phyloP scores from a whole-genome alignment of 2,329 filamentous ascomycete genomes.

The Colletotrichum viniferum region DNA sequence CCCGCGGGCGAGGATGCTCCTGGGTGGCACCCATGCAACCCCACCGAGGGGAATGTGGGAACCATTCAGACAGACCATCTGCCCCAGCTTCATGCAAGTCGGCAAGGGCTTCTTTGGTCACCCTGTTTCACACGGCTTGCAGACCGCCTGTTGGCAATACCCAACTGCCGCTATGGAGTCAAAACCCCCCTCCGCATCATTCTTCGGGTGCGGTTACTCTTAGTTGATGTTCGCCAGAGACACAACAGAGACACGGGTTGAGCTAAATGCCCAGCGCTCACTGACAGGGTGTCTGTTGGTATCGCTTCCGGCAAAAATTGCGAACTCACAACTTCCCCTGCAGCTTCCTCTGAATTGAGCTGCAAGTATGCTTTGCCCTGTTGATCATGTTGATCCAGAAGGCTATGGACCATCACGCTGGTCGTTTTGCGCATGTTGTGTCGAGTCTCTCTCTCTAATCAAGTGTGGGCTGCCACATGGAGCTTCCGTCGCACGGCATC shows the following conservation, averaged over 20 bases:
- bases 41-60: neutral
- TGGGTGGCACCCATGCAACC: neutral
- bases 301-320: neutral
- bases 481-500: constrained; percentile 2
- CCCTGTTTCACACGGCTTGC: constrained; percentile 7
- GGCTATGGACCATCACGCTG: neutral
- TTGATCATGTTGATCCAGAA: neutral
- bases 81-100: neutral
- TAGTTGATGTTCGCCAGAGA: neutral
- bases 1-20: neutral
- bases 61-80: neutral
- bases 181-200: neutral
- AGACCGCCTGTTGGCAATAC: constrained; percentile 8
- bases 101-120: neutral
- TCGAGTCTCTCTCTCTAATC: neutral
- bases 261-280: neutral
- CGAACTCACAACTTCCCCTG: neutral
- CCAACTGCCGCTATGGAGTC: neutral
- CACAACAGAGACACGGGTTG: neutral
- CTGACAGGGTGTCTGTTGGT: neutral
- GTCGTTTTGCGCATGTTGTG: neutral
- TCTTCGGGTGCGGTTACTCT: neutral
- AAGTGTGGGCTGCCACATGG: neutral
- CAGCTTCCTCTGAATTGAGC: neutral
- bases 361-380: neutral